Evolutionary conservation across 78 protist genomes (phyloP), one percentile per base, ranked within the genome.

Genomic region (Capsaspora owczarzaki): DNA sequence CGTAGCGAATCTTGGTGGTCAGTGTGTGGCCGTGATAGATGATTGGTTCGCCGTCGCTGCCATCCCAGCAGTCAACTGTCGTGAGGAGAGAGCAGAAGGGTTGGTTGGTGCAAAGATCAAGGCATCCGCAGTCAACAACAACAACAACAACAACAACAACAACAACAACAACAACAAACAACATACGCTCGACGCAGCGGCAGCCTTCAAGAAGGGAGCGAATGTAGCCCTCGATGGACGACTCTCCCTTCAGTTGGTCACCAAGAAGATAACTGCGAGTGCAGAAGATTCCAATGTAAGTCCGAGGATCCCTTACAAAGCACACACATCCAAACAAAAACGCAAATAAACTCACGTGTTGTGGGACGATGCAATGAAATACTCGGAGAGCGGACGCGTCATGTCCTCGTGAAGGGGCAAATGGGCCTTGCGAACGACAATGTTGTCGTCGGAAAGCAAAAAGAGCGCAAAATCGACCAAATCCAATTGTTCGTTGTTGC

Each of bases 21-120:
- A 85, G 82, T 19, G 96, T 90, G 80, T 88, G 85, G 33, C 93
- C 94, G 85, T 91, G 97, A 70, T 71, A 77, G 43, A 93, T 74
- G 33, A 90, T 86, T n/a, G 95, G 93, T 47, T 88, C 87, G 60
- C 86, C 89, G 41, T 93, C 84, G 6, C 71, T 74, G 3, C 93
- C 95, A 76, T 92, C 95, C 94, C 94, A 94, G 77, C 91, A 90
- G 44, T 92, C 95, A 35, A 63, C 41, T 56, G 66, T 25, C 25
- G 66, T 56, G 66, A 16, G 16, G 56, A 49, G 56, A 49, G 56
- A 49, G 56, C 10, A 16, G 56, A 49, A 49, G 56, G 16, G 56
- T 20, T 10, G 16, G 66, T 25, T 16, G 12, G 66, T 43, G 72
- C n/a, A n/a, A n/a, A n/a, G n/a, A n/a, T n/a, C n/a, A n/a, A n/a